Conservation (phyloP, 805 yeast species). For the baker's yeast (Saccharomyces cerevisiae) region DNA sequence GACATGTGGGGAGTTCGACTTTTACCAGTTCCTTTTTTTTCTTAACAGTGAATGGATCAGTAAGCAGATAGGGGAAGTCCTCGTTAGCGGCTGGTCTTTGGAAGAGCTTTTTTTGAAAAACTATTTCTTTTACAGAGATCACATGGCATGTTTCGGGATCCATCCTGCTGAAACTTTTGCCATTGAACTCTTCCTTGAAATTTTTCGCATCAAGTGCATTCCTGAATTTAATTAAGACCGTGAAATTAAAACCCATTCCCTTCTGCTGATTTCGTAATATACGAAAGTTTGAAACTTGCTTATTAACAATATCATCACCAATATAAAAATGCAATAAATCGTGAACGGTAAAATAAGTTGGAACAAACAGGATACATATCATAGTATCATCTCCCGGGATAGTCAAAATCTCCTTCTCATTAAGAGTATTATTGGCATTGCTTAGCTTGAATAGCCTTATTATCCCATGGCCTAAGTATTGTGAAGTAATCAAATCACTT, state of each 20-base stretch:
- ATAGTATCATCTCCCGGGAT: slow-evolving; percentile 52
- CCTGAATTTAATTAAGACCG: slow-evolving; percentile 71
- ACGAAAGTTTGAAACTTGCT: slow-evolving; percentile 60
- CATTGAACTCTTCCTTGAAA: slow-evolving; percentile 62
- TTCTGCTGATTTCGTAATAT: slow-evolving; percentile 52
- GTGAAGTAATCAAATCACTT: slow-evolving; percentile 36
- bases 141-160: slow-evolving; percentile 84
- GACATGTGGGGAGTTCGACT: slow-evolving; percentile 81
- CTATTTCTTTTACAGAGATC: slow-evolving; percentile 55
- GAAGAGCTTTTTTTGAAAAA: slow-evolving; percentile 31
- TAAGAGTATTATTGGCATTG: neutral
- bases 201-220: slow-evolving; percentile 45
- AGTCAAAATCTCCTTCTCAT: slow-evolving; percentile 16
- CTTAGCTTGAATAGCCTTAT: slow-evolving; percentile 54
- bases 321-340: slow-evolving; percentile 63
- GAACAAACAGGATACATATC: slow-evolving; percentile 76
- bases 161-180: slow-evolving; percentile 72
- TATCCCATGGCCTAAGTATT: slow-evolving; percentile 64
- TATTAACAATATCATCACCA: slow-evolving; percentile 54
- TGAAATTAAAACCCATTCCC: slow-evolving; percentile 49
- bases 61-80: slow-evolving; percentile 57
- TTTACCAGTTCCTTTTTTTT: slow-evolving; percentile 18
- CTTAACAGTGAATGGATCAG: slow-evolving; percentile 59
- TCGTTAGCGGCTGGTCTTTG: slow-evolving; percentile 13
- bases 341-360: slow-evolving; percentile 78